Base-by-base conservation (phyloP, 106 monocot species). In the Allium fistulosum region DNA sequence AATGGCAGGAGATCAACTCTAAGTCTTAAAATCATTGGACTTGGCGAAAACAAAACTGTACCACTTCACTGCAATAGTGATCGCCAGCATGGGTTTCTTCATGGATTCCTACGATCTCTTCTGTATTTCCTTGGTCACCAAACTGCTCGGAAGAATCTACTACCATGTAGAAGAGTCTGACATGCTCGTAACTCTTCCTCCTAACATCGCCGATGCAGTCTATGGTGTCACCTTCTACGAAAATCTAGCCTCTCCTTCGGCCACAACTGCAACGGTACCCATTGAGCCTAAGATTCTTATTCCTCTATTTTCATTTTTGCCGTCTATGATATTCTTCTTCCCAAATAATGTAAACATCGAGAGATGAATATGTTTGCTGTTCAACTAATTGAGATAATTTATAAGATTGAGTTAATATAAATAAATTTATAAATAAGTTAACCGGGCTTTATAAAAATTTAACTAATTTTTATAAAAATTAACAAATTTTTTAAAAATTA, bases 21-120 rank as follows among this genome's bases (percentile, higher is more conserved):
- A 17, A 6, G 68, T 68, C 17, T 55, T 68, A 2, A 55, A 51
- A 9, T 52, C 68, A 12, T 51, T 68, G 9, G 68, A 68, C 68
- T 14, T 55, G 7, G 68, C 68, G 13, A 52, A 55, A 6, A 88
- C 88, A n/a, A 88, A 92, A 48, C 80, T 76, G 77, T 92, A 92
- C 78, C 92, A 92, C 66, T 76, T 88, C 76, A 85, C 87, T 17
- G 78, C 88, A 9, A 88, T 93, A 72, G 69, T 93, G 45, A 71
- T 92, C 51, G 92, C 92, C 58, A 86, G 85, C 58, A 93, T 89
- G 88, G 93, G 88, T 16, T 88, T 93, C 83, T 88, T 89, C 83
- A 93, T 88, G 65, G 93, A 88, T 71, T 84, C 91, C 65, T 91
- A 91, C 77, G 91, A 91, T 70, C 90, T 86, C 69, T 91, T 91